Base-by-base conservation (phyloP, 2,329 filamentous ascomycete genomes). In the Neofusicoccum parvum region DNA sequence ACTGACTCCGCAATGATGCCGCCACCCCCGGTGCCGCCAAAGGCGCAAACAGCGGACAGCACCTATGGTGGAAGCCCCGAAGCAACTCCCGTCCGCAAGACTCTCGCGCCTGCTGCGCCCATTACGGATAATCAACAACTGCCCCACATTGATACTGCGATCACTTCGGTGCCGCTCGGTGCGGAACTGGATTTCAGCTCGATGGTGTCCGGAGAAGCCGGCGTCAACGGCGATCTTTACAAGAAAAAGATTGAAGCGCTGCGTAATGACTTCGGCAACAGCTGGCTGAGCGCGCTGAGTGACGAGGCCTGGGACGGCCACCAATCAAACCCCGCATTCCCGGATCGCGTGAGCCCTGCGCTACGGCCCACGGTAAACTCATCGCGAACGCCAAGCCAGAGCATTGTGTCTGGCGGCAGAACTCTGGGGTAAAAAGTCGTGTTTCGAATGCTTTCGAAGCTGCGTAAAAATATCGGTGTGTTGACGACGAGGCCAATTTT, bases 201-300 rank as follows among this genome's bases (percentile, higher is more conserved):
- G n/a, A 45, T 62, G 39, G 56, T 53, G 27, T 20, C 68, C 64
- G 67, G 69, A 15, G 85, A 90, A 66, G 92, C 89, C 86, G 87
- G 88, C 67, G 80, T 87, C 49, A 86, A 87, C 66, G 90, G 90
- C 63, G 92, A 95, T 72, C 82, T 92, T 7, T 98, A 97, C 78
- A 88, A 91, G 65, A 91, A 91, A 75, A 95, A 95, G 77, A 90
- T 98, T 64, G 93, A 97, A 77, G 88, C 91, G 3, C 80, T 97
- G 63, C 90, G 93, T 67, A 90, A 90, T 72, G 92, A 94, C 72
- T 89, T 97, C 69, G 94, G 94, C 37, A 92, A 89, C 71, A 91
- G 89, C 43, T 99, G 96, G 85, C 85, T 99, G 45, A 94, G 89
- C 68, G 92, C 91, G 14, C 82, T 98, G 59, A 90, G 91, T 67